Base-by-base conservation (phyloP, 2,329 filamentous ascomycete genomes). In the Gyromitra esculenta region DNA sequence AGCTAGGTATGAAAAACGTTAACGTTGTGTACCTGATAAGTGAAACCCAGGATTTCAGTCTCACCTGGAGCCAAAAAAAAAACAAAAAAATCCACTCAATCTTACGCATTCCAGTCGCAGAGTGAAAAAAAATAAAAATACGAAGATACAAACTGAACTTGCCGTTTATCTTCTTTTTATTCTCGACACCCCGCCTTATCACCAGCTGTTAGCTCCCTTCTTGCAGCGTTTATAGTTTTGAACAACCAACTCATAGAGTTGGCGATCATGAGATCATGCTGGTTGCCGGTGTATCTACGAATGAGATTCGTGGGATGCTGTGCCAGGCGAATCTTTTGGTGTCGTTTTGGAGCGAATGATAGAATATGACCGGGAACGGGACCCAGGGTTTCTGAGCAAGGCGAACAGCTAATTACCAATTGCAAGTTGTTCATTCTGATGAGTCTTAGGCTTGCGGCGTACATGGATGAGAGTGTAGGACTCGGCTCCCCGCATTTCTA, bases 381-480 rank as follows among this genome's bases (percentile, higher is more conserved):
- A 65, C 50, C 60, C 60, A 50, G 60, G 39, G 65, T 71, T 39
- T 41, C 50, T 31, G 25, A 57, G 66, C 48, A 75, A 39, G 66
- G 72, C 65, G 66, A 75, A 63, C 72, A 37, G 11, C 7, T 31
- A 64, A 71, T 75, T 65, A 43, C 72, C 72, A 75, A 70, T 65
- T 50, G 66, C 41, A 65, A 65, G 50, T 25, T 48, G 48, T 69
- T 45, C 57, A 57, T 56, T 68, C 25, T 69, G 65, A 70, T 75
- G 72, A 59, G 57, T 41, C 54, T 15, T 1, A 35, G 39, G 43
- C 18, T 15, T 64, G 48, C 7, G 54, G 54, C 31, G 39, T 63
- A 37, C 9, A 31, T 56, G 31, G 65, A 25, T 41, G 1, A 21
- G 39, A 15, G n/a, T 50, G 35, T 67, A 60, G 52, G 31, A 21